phyloP scores from a whole-genome alignment of 2,329 filamentous ascomycete genomes.

The Aureobasidium sp. region DNA sequence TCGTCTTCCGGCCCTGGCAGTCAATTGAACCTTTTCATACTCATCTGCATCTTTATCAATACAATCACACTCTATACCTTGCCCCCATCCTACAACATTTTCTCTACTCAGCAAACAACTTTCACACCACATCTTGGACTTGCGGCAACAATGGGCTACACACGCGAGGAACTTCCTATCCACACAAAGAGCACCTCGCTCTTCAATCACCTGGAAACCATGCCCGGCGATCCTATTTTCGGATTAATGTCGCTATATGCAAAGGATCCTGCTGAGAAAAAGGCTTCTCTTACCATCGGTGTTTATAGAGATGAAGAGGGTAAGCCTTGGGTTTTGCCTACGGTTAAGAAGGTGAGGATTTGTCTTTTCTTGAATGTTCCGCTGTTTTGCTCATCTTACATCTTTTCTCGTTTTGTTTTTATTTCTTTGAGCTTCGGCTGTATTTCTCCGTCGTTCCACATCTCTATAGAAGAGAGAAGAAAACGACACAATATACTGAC shows the following conservation, averaged over 20 bases:
- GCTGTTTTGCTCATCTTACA: too few species aligned
- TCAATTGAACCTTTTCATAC: too few species aligned
- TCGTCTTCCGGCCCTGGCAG: neutral
- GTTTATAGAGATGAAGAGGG: constrained; percentile 86
- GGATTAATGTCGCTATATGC: constrained; percentile 76
- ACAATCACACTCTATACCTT: too few species aligned
- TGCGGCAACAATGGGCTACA: constrained; percentile 9
- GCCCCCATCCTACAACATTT: neutral
- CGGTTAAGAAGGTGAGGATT: constrained; percentile 64
- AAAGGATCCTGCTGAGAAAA: constrained; percentile 63
- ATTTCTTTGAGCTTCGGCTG: too few species aligned
- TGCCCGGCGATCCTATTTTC: constrained; percentile 62
- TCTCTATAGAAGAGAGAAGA: neutral
- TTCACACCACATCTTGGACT: neutral
- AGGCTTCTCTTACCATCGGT: constrained; percentile 85
- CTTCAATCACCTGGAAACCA: neutral
- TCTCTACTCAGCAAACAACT: neutral
- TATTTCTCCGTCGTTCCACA: neutral
- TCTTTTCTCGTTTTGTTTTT: too few species aligned
- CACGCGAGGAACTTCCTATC: neutral
- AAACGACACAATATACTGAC: constrained; percentile 59
- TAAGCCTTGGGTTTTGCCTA: constrained; percentile 88
- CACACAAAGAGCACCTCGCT: neutral
- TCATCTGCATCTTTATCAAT: too few species aligned
- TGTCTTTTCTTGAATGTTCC: too few species aligned